Percentiles rank a stretch among this genome's conserved stretches.
Conservation (phyloP, 2,329 filamentous ascomycete genomes). For the Colletotrichum chrysophilum region DNA sequence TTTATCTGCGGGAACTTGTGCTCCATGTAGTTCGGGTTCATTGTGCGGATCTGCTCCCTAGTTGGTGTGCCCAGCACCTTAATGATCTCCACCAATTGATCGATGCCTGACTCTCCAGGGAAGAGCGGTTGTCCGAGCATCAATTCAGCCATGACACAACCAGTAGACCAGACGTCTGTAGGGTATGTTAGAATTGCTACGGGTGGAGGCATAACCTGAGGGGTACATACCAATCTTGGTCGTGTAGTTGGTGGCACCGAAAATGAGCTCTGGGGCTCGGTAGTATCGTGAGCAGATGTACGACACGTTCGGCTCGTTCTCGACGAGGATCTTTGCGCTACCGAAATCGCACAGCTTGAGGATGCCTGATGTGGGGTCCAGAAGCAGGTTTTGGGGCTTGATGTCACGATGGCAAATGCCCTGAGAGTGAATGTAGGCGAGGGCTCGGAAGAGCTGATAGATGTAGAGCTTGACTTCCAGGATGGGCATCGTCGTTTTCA, state of each 20-base stretch:
- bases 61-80: conserved; percentile 97
- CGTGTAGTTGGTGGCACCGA: conserved; percentile 98
- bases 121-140: conserved; percentile 99
- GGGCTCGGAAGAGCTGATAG: conserved; percentile 97
- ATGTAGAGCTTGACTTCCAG: conserved; percentile 99
- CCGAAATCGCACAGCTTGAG: conserved; percentile 99
- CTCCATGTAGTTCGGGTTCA: conserved; percentile 99
- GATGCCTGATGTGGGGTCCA: conserved; percentile 89
- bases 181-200: conserved; percentile 6
- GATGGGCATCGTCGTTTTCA: conserved; percentile 99
- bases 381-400: conserved; percentile 96
- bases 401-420: conserved; percentile 99
- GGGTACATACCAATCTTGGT: conserved; percentile 91
- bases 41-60: conserved; percentile 96
- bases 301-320: conserved; percentile 98
- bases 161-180: conserved; percentile 97
- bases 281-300: conserved; percentile 99
- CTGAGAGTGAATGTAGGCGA: conserved; percentile 99
- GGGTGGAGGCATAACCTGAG: neutral
- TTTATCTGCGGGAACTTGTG: conserved; percentile 99
- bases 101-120: conserved; percentile 97
- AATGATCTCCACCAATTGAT: conserved; percentile 98
- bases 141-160: conserved; percentile 98
- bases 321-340: conserved; percentile 96
- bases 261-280: conserved; percentile 96